phyloP scores from a whole-genome alignment of 73 alveolate genomes.

The Effrenium voratum region DNA sequence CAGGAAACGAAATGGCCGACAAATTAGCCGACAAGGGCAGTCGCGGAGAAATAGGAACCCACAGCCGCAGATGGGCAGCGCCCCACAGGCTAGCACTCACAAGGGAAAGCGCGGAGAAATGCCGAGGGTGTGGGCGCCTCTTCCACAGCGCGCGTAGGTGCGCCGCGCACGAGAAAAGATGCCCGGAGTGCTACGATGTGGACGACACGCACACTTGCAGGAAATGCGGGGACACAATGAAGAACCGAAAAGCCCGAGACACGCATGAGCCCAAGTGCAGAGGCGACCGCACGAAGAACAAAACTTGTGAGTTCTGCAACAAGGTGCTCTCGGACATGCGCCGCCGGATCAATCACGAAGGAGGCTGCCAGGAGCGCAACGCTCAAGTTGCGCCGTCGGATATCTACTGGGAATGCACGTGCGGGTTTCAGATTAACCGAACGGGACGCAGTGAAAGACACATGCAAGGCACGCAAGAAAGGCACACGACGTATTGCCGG shows the following conservation, averaged over 20 bases:
- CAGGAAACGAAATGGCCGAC: slow-evolving; percentile 7
- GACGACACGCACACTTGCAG: neutral
- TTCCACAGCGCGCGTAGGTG: neutral
- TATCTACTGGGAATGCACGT: no score
- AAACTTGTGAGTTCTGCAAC: neutral
- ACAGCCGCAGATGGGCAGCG: neutral
- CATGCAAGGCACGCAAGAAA: neutral
- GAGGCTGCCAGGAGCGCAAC: no score
- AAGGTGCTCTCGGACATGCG: neutral
- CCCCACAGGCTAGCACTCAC: neutral
- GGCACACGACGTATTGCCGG: neutral
- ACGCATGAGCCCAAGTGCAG: neutral
- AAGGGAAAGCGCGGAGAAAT: neutral
- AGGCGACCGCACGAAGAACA: neutral
- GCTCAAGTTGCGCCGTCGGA: no score
- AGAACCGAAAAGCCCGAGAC: neutral
- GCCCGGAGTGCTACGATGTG: neutral
- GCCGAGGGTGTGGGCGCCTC: neutral
- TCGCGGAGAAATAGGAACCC: neutral
- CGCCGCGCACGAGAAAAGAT: neutral
- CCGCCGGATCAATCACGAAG: neutral
- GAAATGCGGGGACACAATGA: neutral
- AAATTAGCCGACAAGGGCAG: slow-evolving; percentile 20
- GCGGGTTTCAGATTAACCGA: neutral
- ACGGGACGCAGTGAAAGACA: neutral